phyloP scores from a whole-genome alignment of 169 alveolate genomes.

The Plasmodium inui region DNA sequence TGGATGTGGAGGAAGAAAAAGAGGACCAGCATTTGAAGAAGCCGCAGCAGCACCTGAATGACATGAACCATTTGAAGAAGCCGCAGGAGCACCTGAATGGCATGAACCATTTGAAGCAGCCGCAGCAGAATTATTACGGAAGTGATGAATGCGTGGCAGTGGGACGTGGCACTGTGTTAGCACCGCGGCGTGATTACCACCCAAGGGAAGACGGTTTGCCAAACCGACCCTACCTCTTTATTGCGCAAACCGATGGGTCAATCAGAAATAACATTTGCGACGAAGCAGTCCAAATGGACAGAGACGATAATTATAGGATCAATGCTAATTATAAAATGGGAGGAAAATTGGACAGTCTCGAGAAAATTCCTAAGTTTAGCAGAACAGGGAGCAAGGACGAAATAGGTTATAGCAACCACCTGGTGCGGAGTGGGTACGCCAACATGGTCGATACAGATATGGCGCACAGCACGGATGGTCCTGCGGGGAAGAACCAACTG shows the following conservation, averaged over 20 bases:
- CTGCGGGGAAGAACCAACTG: neutral
- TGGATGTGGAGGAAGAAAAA: slow-evolving; percentile 12
- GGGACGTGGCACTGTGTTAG: neutral
- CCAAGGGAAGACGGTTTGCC: neutral
- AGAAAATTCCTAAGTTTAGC: neutral
- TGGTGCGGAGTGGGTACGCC: neutral
- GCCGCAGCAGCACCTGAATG: neutral
- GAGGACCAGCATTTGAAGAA: neutral
- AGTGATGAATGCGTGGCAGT: neutral
- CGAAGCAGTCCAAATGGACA: neutral
- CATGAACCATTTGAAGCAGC: neutral
- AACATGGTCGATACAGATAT: neutral
- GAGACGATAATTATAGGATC: neutral
- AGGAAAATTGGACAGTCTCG: neutral
- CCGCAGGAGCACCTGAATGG: neutral
- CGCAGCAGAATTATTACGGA: neutral
- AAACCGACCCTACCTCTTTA: neutral
- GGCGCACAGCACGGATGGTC: neutral
- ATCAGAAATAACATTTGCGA: neutral
- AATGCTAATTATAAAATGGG: neutral
- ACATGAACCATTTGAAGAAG: neutral
- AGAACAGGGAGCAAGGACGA: neutral
- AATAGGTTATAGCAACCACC: neutral
- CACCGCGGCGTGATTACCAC: neutral
- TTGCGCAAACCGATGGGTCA: neutral